Base-by-base conservation (phyloP, 1,284 basidiomycete genomes). In the Boletellus deceptivus region DNA sequence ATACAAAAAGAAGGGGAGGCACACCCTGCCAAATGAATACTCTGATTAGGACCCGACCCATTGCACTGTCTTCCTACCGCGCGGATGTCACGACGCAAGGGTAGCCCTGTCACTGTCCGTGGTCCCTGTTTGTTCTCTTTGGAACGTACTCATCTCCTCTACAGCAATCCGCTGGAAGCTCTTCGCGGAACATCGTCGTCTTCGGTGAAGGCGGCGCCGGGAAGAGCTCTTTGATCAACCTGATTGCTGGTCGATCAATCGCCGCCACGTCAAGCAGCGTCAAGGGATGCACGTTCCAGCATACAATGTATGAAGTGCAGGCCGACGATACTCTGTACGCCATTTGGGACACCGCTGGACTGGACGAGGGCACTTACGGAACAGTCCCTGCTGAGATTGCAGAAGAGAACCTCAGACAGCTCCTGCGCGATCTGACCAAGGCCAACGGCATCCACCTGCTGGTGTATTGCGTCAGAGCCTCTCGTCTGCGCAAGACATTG, bases 181-280 rank as follows among this genome's bases (percentile, higher is more conserved):
- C 51, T 24, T 31, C 49, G 7, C 65, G 50, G 43, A 66, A 69
- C 52, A 34, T 69, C 16, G 55, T 65, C 43, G 53, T 66, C 45
- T 65, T 65, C 16, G 63, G 67, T 25, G 66, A 64, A 53, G 54
- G 52, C 31, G 63, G 63, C 2, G 59, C 62, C 36, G 64, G 65
- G 22, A 69, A 65, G 47, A 64, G 65, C 53, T 68, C 62, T 47
- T 46, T 65, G 48, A 56, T 68, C 43, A 68, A 67, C 48, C 51
- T 62, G 53, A 61, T 68, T 41, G 64, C 63, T 53, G 61, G 67
- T 52, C 65, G 56, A 65, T 61, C 63, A 48, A 54, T 65, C 48
- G 64, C 64, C 53, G 49, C 48, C 1, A 61, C 64, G 18, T 63
- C 64, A 10, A 67, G 58, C 44, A 52, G 53, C 43, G 60, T 53